These are phyloP conservation scores for Boeremia lycopersici DNA, from an alignment of 2,329 filamentous ascomycete species.

Conservation along the genomic window DNA sequence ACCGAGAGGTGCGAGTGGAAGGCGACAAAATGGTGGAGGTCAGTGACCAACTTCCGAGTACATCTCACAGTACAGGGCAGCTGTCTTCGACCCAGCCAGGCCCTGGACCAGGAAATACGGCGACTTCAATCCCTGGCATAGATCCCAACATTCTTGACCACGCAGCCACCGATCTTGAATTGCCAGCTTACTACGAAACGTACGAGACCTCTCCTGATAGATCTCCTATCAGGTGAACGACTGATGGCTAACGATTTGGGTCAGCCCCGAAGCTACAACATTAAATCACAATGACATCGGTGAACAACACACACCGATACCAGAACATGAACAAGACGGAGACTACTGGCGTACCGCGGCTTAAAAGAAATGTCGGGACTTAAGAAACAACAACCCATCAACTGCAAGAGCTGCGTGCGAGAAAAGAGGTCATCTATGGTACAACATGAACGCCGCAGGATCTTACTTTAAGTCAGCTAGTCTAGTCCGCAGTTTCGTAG, in stretches of 20 bases:
- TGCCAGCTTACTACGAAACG: slow-evolving; percentile 35
- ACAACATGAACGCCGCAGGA: too few species aligned
- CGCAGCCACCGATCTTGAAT: slow-evolving; percentile 38
- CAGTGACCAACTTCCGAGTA: slow-evolving; percentile 26
- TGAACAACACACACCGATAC: slow-evolving; percentile 25
- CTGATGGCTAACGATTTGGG: slow-evolving; percentile 38
- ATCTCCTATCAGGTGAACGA: slow-evolving; percentile 19
- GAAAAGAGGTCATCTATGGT: background rate
- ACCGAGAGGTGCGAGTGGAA: slow-evolving; percentile 73
- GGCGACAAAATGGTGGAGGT: slow-evolving; percentile 70
- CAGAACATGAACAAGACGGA: slow-evolving; percentile 36
- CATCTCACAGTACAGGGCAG: background rate
- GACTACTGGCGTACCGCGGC: slow-evolving; percentile 31
- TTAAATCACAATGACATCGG: slow-evolving; percentile 27
- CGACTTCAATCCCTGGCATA: slow-evolving; percentile 29
- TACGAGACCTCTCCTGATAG: slow-evolving; percentile 15
- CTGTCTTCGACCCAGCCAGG: background rate
- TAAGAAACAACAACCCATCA: too few species aligned
- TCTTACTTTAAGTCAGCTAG: too few species aligned
- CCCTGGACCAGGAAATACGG: slow-evolving; percentile 1
- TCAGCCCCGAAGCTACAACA: slow-evolving; percentile 37
- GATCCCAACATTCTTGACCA: slow-evolving; percentile 39
- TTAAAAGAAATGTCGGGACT: too few species aligned
- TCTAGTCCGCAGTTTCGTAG: background rate
- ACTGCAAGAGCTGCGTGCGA: background rate